Conservation (phyloP, 2,329 filamentous ascomycete genomes). For the Byssoonygena ceratinophila region DNA sequence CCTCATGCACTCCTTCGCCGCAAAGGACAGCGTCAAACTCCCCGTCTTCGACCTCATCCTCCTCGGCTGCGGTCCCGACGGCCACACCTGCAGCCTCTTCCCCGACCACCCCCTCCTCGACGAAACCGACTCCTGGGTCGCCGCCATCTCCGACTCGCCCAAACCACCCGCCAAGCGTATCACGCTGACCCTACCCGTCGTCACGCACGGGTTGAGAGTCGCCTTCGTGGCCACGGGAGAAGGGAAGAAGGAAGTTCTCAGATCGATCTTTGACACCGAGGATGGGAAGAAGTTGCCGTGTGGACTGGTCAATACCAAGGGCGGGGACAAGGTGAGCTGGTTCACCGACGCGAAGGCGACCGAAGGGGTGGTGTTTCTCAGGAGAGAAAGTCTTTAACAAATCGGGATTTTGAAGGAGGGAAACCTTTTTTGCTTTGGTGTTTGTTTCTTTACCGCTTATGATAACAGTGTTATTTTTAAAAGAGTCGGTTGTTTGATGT, state of each 20-base stretch:
- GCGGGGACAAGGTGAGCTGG: slow-evolving; percentile 83
- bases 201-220: slow-evolving; percentile 74
- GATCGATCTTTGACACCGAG: slow-evolving; percentile 75
- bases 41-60: slow-evolving; percentile 92
- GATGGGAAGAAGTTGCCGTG: slow-evolving; percentile 67
- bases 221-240: slow-evolving; percentile 85
- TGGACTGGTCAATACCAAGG: slow-evolving; percentile 72
- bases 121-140: slow-evolving; percentile 83
- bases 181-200: slow-evolving; percentile 82
- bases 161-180: slow-evolving; percentile 88
- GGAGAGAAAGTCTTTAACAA: slow-evolving; percentile 53
- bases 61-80: slow-evolving; percentile 87
- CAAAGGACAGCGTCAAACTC: slow-evolving; percentile 83
- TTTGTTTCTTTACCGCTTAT: no score
- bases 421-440: no score
- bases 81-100: slow-evolving; percentile 95
- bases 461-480: no score
- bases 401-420: neutral
- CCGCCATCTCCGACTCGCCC: slow-evolving; percentile 81
- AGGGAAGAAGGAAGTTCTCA: slow-evolving; percentile 84
- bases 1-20: slow-evolving; percentile 76
- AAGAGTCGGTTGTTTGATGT: no score
- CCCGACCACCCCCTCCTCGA: slow-evolving; percentile 77
- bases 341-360: slow-evolving; percentile 82
- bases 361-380: slow-evolving; percentile 72